Conservation (phyloP, 2,329 filamentous ascomycete genomes). For the Parastagonospora avenae region DNA sequence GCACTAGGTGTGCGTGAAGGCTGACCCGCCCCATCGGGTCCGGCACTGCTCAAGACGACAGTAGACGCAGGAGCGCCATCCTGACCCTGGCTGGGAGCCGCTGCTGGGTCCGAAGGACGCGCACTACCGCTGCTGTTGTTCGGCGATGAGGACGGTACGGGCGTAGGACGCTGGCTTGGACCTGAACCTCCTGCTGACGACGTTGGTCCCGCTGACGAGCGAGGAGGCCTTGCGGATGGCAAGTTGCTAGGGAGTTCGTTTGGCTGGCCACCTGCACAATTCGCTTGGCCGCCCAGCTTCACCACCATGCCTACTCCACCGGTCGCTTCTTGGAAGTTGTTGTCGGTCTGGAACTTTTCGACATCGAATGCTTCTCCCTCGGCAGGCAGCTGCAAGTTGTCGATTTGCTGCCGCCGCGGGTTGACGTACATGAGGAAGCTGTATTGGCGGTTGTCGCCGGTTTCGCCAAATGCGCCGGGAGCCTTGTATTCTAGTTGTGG, state of each 20-base stretch:
- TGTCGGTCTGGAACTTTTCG: constrained; percentile 35
- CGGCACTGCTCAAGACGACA: constrained; percentile 3
- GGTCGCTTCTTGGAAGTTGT: constrained; percentile 32
- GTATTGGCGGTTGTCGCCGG: constrained; percentile 38
- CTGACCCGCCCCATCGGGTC: constrained; percentile 1
- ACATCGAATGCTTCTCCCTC: constrained; percentile 35
- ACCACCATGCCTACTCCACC: constrained; percentile 43
- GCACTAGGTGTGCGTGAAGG: constrained; percentile 5
- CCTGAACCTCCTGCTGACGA: neutral
- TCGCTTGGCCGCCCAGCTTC: constrained; percentile 33
- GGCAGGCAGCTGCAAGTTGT: constrained; percentile 28
- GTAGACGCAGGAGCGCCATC: constrained; percentile 3
- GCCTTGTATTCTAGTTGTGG: constrained; percentile 35
- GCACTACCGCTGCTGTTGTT: neutral
- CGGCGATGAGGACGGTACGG: neutral
- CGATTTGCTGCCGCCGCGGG: constrained; percentile 26
- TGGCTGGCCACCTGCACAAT: constrained; percentile 16
- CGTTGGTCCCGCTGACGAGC: constrained; percentile 1
- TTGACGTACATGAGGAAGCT: constrained; percentile 41
- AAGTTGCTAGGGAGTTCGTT: constrained; percentile 9
- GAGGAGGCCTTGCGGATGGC: constrained; percentile 5
- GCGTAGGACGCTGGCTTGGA: neutral
- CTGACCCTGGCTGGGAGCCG: constrained; percentile 1
- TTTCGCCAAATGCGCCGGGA: constrained; percentile 38
- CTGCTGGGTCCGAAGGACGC: constrained; percentile 1